A percentile compares a stretch with the other conserved stretches of the same genome.
phyloP scores from a whole-genome alignment of 1,139 yeast species.

The Trichomonascaceae sp. region DNA sequence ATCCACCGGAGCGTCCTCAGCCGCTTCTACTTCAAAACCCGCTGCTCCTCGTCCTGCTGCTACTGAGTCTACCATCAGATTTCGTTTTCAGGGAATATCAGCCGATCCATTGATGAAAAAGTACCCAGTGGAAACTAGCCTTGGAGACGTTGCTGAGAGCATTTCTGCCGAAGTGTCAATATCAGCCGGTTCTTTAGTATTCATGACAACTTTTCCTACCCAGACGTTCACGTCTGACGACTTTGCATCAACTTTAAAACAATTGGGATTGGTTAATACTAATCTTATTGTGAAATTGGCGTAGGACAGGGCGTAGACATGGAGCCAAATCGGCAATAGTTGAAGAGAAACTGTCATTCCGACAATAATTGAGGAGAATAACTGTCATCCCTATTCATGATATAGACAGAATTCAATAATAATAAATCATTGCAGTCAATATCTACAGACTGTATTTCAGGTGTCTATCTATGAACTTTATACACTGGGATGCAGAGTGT shows the following conservation, averaged over 20 bases:
- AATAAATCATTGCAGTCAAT: background rate
- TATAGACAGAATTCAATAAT: background rate
- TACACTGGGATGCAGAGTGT: too few relatives aligned
- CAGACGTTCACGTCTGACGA: slow-evolving; percentile 21
- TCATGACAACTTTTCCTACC: slow-evolving; percentile 33
- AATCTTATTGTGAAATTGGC: slow-evolving; percentile 20
- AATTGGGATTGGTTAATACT: slow-evolving; percentile 29
- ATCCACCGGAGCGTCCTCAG: slow-evolving; percentile 11
- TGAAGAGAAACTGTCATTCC: too few relatives aligned
- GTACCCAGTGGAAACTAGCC: slow-evolving; percentile 27
- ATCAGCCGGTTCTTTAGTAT: slow-evolving; percentile 18
- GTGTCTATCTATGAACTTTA: background rate
- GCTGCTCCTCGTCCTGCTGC: slow-evolving; percentile 18
- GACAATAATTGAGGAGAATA: background rate
- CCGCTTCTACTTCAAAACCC: slow-evolving; percentile 12
- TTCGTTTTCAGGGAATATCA: slow-evolving; percentile 26
- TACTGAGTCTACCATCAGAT: slow-evolving; percentile 31
- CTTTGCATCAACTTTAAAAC: slow-evolving; percentile 25
- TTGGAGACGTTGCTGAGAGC: slow-evolving; percentile 29
- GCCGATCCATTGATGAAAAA: slow-evolving; percentile 26
- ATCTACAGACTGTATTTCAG: background rate
- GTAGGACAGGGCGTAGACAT: background rate
- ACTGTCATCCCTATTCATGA: background rate
- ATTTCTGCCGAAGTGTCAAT: slow-evolving; percentile 23
- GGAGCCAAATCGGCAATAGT: too few relatives aligned